Percentiles rank a stretch among this genome's conserved stretches.
These are phyloP conservation scores for Elaeagnus macrophylla DNA, from an alignment of 306 rosid genomes.

Conservation along the genomic window DNA sequence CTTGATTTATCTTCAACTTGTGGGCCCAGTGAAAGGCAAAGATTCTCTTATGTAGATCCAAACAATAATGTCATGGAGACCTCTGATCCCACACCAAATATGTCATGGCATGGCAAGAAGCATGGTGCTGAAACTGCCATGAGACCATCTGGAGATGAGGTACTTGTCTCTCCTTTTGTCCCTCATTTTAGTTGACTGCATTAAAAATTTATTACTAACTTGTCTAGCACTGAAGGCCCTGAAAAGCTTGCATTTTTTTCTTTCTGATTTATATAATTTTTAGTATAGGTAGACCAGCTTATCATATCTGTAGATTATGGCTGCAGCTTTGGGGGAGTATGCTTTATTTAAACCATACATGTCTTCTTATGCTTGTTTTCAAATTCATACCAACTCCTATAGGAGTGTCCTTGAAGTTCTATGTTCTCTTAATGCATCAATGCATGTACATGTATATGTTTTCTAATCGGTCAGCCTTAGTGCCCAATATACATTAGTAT, in stretches of 20 bases:
- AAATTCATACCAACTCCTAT: no score
- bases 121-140: constrained; percentile 35
- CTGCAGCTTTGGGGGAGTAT: no score
- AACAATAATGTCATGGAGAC: constrained; percentile 27
- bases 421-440: no score
- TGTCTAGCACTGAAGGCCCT: neutral
- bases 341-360: no score
- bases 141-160: constrained; percentile 49
- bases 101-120: constrained; percentile 34
- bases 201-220: constrained; percentile 2
- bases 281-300: no score
- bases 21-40: constrained; percentile 29
- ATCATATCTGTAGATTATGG: no score
- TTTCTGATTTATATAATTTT: no score
- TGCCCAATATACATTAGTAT: no score
- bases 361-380: no score
- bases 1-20: constrained; percentile 22
- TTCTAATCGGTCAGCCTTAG: no score
- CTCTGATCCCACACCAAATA: constrained; percentile 29
- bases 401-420: no score
- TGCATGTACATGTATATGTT: no score
- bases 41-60: constrained; percentile 19
- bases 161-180: constrained; percentile 24
- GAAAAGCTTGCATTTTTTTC: neutral
- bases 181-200: constrained; percentile 5